A percentile compares a stretch with the other conserved stretches of the same genome.
phyloP scores from a whole-genome alignment of 345 rosid genomes.

The Boechera stricta region DNA sequence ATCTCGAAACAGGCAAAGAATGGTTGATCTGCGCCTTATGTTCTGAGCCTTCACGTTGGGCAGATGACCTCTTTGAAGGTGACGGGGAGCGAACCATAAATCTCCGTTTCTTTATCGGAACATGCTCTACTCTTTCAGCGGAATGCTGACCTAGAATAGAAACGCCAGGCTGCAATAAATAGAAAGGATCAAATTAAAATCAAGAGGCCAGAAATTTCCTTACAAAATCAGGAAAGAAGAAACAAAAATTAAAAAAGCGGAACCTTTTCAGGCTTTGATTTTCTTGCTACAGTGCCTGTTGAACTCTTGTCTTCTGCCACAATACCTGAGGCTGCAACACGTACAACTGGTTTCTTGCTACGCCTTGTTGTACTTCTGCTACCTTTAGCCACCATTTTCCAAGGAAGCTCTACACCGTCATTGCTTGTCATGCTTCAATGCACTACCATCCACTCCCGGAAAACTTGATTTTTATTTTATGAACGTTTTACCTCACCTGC shows the following conservation, averaged over 20 bases:
- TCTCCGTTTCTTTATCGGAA: conserved; percentile 67
- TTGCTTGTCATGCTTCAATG: conserved; percentile 54
- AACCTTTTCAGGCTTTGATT: conserved; percentile 67
- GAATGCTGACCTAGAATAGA: conserved; percentile 58
- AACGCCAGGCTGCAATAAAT: conserved; percentile 57
- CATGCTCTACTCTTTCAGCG: conserved; percentile 54
- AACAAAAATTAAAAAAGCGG: background rate
- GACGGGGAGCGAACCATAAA: conserved; percentile 47
- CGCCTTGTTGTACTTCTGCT: conserved; percentile 62
- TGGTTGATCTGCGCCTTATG: conserved; percentile 18
- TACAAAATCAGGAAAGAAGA: background rate
- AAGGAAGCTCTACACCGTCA: conserved; percentile 56
- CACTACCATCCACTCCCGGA: conserved; percentile 43
- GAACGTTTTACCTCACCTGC: conserved; percentile 27
- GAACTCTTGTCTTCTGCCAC: conserved; percentile 39
- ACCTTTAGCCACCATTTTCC: conserved; percentile 63
- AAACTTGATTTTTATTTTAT: background rate
- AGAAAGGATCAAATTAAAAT: conserved; percentile 20
- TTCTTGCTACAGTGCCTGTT: conserved; percentile 33
- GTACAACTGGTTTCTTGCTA: conserved; percentile 45
- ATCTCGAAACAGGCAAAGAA: conserved; percentile 23
- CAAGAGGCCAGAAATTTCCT: background rate
- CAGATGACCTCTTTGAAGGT: conserved; percentile 38
- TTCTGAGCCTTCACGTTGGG: conserved; percentile 38
- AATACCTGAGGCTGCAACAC: conserved; percentile 29